Evolutionary conservation across 257 asterid genomes (phyloP).

Genomic region (Solanum rostratum): DNA sequence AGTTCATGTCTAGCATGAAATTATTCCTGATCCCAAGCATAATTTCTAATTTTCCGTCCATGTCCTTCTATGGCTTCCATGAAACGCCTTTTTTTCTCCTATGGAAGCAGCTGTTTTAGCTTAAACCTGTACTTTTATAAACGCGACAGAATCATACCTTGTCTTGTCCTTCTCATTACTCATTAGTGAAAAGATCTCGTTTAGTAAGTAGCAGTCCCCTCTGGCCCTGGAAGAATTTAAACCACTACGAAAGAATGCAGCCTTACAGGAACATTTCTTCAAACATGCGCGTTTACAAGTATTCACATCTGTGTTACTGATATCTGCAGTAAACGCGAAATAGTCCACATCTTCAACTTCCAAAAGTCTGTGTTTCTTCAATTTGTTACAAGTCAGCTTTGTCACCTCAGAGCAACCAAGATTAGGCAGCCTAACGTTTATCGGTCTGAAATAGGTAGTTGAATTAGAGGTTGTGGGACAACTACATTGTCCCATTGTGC

Average conservation of each 20-base stretch:
- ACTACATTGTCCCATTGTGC: slow-evolving; percentile 1
- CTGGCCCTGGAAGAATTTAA: not conserved
- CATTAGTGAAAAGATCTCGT: slow-evolving; percentile 2
- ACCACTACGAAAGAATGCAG: not conserved
- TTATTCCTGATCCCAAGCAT: not conserved
- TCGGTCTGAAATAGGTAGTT: not conserved
- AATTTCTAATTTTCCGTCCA: not conserved
- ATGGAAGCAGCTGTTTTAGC: not conserved
- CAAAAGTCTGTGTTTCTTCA: not conserved
- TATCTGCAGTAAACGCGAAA: slow-evolving; percentile 1
- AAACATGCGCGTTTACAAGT: slow-evolving; percentile 4
- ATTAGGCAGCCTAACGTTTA: not conserved
- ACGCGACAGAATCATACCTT: slow-evolving; percentile 2
- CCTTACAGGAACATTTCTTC: slow-evolving; percentile 13
- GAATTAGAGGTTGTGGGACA: slow-evolving; percentile 3
- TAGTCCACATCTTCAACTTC: not conserved
- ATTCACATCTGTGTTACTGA: not conserved
- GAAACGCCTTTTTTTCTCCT: not conserved
- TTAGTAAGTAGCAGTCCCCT: not conserved
- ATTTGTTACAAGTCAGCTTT: not conserved
- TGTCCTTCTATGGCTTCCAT: not conserved
- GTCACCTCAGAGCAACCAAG: slow-evolving; percentile 1
- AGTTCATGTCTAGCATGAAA: not conserved
- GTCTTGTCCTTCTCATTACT: not conserved
- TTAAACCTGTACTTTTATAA: slow-evolving; percentile 10